Percentiles rank a stretch among this genome's conserved stretches.
phyloP scores from a whole-genome alignment of 208 protist species.

The Leishmania mexicana region DNA sequence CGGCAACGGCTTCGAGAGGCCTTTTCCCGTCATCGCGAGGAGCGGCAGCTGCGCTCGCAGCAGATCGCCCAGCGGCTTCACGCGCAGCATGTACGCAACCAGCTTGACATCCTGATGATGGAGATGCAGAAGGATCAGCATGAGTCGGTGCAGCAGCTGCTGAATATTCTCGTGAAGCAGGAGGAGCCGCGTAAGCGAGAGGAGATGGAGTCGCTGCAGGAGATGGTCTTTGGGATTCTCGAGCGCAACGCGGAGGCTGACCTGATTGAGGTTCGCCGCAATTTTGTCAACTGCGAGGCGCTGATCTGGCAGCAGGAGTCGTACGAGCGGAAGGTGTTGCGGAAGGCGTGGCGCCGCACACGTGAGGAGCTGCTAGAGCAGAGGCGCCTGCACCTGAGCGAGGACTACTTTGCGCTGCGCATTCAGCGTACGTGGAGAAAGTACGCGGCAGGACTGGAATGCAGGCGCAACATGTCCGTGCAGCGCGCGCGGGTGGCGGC shows the following conservation, averaged over 20 bases:
- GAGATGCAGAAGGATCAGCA: conserved; percentile 27
- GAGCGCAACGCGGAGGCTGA: conserved; percentile 23
- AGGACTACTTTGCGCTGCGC: conserved; percentile 22
- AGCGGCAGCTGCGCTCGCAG: conserved; percentile 12
- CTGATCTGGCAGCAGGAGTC: conserved; percentile 51
- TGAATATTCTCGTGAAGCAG: conserved; percentile 15
- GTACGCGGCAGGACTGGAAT: conserved; percentile 3
- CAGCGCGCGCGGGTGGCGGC: conserved; percentile 16
- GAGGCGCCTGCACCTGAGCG: conserved; percentile 27
- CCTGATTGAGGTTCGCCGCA: conserved; percentile 7
- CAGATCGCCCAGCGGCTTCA: conserved; percentile 28
- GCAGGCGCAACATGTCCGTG: not conserved
- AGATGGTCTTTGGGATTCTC: conserved; percentile 22
- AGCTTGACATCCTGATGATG: conserved; percentile 28
- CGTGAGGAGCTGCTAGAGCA: conserved; percentile 39
- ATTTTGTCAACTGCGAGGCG: conserved; percentile 26
- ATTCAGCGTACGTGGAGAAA: conserved; percentile 28
- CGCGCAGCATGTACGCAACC: conserved; percentile 23
- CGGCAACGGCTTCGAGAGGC: conserved; percentile 21
- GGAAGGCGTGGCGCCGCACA: conserved; percentile 25
- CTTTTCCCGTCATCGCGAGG: conserved; percentile 17
- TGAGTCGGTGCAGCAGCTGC: conserved; percentile 18
- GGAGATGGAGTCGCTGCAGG: conserved; percentile 22
- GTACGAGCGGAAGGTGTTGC: conserved; percentile 43
- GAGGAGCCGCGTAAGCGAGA: conserved; percentile 29